Evolutionary conservation across 2,329 filamentous ascomycete species (phyloP).

Genomic region (Pezicula radicicola): DNA sequence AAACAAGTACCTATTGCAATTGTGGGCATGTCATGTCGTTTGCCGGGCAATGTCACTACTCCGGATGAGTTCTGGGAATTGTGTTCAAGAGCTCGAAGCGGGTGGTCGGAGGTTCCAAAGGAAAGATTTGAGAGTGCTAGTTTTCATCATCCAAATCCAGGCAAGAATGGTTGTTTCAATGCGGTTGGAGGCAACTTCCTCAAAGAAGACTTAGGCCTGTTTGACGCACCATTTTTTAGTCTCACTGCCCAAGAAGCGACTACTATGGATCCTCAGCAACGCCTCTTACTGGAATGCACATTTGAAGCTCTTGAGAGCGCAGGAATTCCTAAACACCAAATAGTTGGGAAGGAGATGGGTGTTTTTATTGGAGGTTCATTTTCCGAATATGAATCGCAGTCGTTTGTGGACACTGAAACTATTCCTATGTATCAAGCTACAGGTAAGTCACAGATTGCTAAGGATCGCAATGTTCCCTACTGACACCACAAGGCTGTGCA

Average conservation of each 20-base stretch:
- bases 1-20: slow-evolving; percentile 32
- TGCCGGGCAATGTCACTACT: slow-evolving; percentile 32
- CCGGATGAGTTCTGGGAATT: slow-evolving; percentile 34
- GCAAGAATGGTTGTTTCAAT: slow-evolving; percentile 14
- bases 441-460: slow-evolving; percentile 25
- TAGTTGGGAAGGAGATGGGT: slow-evolving; percentile 18
- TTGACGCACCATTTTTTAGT: slow-evolving; percentile 53
- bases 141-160: slow-evolving; percentile 48
- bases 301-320: slow-evolving; percentile 57
- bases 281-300: slow-evolving; percentile 69
- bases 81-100: slow-evolving; percentile 29
- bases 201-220: slow-evolving; percentile 32
- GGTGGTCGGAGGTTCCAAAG: slow-evolving; percentile 26
- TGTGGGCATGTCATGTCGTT: slow-evolving; percentile 35
- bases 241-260: slow-evolving; percentile 77
- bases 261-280: slow-evolving; percentile 76
- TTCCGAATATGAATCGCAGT: slow-evolving; percentile 12
- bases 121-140: slow-evolving; percentile 44
- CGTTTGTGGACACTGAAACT: slow-evolving; percentile 41
- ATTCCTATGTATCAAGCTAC: slow-evolving; percentile 50
- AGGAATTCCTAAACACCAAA: slow-evolving; percentile 12
- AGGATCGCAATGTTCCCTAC: slow-evolving; percentile 13
- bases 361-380: slow-evolving; percentile 11
- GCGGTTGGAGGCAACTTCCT: slow-evolving; percentile 14
- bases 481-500: slow-evolving; percentile 23